phyloP scores from a whole-genome alignment of 2,329 filamentous ascomycete genomes.

The Chalara sp. region DNA sequence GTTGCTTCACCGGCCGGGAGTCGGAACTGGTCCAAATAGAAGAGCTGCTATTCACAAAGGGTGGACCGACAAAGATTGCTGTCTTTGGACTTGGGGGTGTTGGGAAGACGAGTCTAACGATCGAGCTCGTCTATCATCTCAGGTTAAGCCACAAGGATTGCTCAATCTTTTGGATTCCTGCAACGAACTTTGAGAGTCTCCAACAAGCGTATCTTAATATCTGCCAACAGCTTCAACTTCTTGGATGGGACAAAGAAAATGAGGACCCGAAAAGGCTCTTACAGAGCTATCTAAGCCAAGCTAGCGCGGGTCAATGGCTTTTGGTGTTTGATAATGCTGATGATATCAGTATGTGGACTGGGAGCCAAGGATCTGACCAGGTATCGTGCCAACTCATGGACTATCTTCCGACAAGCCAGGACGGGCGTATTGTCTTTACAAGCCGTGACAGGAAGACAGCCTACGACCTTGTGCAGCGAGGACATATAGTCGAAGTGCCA shows the following conservation, averaged over 20 bases:
- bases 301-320: constrained; percentile 29
- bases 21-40: not conserved
- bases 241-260: constrained; percentile 3
- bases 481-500: constrained; percentile 22
- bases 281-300: constrained; percentile 4
- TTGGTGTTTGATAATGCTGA: constrained; percentile 35
- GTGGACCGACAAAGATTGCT: constrained; percentile 11
- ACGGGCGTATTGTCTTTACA: constrained; percentile 31
- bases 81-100: constrained; percentile 32
- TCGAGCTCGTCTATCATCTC: constrained; percentile 34
- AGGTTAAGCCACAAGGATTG: constrained; percentile 28
- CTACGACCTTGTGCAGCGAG: constrained; percentile 14
- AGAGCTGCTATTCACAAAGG: constrained; percentile 11
- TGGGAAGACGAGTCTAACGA: constrained; percentile 34
- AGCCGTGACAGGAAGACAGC: constrained; percentile 30
- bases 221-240: constrained; percentile 23
- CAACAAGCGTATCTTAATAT: constrained; percentile 23
- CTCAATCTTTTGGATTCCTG: constrained; percentile 39
- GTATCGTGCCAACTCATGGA: constrained; percentile 11
- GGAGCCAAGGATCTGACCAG: not conserved
- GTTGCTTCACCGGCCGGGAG: not conserved
- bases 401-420: constrained; percentile 27
- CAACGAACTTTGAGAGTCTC: constrained; percentile 27
- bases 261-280: constrained; percentile 7
- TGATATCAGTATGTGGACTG: constrained; percentile 23